Percentiles rank a stretch among this genome's conserved stretches.
Conservation (phyloP, 257 asterid genomes). For the Lithospermum erythrorhizon region DNA sequence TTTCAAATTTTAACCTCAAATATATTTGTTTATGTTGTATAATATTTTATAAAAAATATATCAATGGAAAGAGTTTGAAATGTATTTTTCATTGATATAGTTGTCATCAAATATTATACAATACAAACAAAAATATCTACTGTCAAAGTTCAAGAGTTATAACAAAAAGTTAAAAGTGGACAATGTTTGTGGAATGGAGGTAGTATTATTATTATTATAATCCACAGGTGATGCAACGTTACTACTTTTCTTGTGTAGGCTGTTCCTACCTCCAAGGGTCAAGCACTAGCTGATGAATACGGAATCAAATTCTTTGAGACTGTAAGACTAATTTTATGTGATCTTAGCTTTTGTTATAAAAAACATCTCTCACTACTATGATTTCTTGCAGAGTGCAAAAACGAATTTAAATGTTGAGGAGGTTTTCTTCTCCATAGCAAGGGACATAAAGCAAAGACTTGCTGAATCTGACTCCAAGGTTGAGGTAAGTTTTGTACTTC, state of each 20-base stretch:
- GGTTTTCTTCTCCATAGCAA: constrained; percentile 88
- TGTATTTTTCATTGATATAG: too few species aligned
- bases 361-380: constrained; percentile 11
- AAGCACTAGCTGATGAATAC: constrained; percentile 92
- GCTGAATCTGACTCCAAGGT: constrained; percentile 67
- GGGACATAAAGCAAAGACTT: constrained; percentile 90
- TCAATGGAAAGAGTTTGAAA: too few species aligned
- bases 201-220: not conserved
- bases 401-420: constrained; percentile 94
- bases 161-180: too few species aligned
- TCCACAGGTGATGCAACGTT: constrained; percentile 7
- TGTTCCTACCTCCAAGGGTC: constrained; percentile 87
- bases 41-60: too few species aligned
- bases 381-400: constrained; percentile 70
- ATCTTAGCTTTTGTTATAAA: constrained; percentile 4
- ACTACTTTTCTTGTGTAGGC: constrained; percentile 38
- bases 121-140: too few species aligned
- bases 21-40: too few species aligned
- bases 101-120: too few species aligned
- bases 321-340: constrained; percentile 36
- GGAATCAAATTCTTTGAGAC: constrained; percentile 93
- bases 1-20: too few species aligned
- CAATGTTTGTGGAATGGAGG: too few species aligned
- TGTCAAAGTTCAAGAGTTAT: too few species aligned
- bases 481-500: constrained; percentile 35